phyloP scores from a whole-genome alignment of 768 basidiomycete species.

The Xerocomellus chrysenteron region DNA sequence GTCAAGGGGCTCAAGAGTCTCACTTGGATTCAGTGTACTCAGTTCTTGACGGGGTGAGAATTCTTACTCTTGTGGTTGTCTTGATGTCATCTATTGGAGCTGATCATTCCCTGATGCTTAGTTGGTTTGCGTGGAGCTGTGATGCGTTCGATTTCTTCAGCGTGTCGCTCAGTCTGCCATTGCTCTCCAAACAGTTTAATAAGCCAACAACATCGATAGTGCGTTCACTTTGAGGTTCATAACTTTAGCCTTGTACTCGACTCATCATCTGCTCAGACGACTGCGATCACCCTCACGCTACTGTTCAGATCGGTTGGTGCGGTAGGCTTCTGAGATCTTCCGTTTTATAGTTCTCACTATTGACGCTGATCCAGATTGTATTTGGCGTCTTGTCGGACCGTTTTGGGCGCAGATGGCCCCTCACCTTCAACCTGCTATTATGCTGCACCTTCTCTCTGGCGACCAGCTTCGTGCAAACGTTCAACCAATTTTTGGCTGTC shows the following conservation, averaged over 20 bases:
- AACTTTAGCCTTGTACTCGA: not conserved
- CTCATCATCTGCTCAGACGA: slow-evolving; percentile 44
- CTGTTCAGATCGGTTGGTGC: slow-evolving; percentile 83
- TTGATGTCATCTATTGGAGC: not conserved
- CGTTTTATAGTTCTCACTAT: not conserved
- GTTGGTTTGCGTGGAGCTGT: slow-evolving; percentile 86
- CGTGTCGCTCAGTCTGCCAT: slow-evolving; percentile 57
- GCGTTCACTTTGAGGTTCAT: slow-evolving; percentile 14
- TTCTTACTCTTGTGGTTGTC: not conserved
- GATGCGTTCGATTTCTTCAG: slow-evolving; percentile 89
- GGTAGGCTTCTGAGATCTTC: slow-evolving; percentile 31
- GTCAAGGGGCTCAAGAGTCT: slow-evolving; percentile 43
- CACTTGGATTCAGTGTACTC: slow-evolving; percentile 56
- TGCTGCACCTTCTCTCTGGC: slow-evolving; percentile 74
- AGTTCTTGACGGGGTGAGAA: slow-evolving; percentile 55
- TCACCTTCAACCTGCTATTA: slow-evolving; percentile 72
- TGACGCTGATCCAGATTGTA: slow-evolving; percentile 40
- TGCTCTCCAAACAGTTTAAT: slow-evolving; percentile 50
- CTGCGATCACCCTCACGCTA: slow-evolving; percentile 87
- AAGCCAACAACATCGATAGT: slow-evolving; percentile 45
- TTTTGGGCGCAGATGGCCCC: slow-evolving; percentile 91
- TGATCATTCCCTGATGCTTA: slow-evolving; percentile 22
- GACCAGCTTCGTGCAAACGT: slow-evolving; percentile 78
- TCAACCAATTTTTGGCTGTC: slow-evolving; percentile 72
- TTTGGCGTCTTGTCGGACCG: slow-evolving; percentile 86